These are phyloP conservation scores for Chalciporus sphaerocephalus DNA, from an alignment of 768 basidiomycete genomes.

Conservation along the genomic window DNA sequence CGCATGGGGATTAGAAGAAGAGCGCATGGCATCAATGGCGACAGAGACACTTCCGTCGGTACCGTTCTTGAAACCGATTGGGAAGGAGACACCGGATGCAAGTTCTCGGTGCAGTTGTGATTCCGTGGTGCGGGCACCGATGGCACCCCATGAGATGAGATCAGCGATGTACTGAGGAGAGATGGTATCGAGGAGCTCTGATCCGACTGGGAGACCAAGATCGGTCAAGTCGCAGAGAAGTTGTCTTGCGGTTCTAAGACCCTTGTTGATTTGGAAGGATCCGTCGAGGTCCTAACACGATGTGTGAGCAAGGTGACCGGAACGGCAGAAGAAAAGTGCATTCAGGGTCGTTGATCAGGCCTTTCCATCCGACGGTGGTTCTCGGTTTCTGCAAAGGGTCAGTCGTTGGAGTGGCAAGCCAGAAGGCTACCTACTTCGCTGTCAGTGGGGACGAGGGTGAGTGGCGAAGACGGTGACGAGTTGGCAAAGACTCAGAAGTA, in stretches of 20 bases:
- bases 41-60: constrained; percentile 91
- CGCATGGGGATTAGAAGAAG: constrained; percentile 86
- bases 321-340: neutral
- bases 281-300: constrained; percentile 70
- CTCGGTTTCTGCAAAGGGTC: constrained; percentile 71
- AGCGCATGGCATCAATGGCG: constrained; percentile 95
- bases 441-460: constrained; percentile 30
- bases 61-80: constrained; percentile 98
- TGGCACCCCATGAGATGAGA: constrained; percentile 89
- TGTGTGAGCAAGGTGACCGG: neutral
- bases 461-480: constrained; percentile 16
- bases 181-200: constrained; percentile 85
- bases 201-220: constrained; percentile 88
- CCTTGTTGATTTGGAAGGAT: constrained; percentile 95
- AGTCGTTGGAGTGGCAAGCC: constrained; percentile 1
- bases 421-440: constrained; percentile 36
- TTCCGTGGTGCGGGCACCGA: constrained; percentile 96
- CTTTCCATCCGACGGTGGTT: constrained; percentile 98
- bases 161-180: constrained; percentile 83
- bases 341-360: constrained; percentile 83
- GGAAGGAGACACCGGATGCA: constrained; percentile 94
- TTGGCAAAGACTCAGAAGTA: constrained; percentile 74
- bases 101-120: constrained; percentile 96
- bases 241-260: constrained; percentile 80
- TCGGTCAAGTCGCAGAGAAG: constrained; percentile 89